Evolutionary conservation across 2,329 filamentous ascomycete species (phyloP).

Genomic region (Pezizomycotina sp.): DNA sequence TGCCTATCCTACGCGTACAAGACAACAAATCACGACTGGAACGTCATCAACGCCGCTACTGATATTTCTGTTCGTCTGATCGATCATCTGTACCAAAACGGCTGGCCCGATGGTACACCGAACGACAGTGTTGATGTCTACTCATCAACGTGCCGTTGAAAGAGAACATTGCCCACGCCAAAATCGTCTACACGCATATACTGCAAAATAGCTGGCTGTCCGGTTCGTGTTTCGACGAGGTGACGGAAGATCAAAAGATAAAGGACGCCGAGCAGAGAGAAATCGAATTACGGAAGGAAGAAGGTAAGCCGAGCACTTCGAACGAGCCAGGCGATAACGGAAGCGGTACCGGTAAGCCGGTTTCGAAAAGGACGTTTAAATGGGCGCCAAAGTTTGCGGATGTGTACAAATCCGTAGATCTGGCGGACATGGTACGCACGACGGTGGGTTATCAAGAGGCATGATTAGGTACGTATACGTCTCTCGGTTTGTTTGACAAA

Average conservation of each 20-base stretch:
- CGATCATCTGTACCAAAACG: slow-evolving; percentile 57
- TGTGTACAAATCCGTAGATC: slow-evolving; percentile 73
- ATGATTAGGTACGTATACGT: slow-evolving; percentile 52
- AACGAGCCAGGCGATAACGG: slow-evolving; percentile 22
- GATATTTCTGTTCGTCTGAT: slow-evolving; percentile 59
- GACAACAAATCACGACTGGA: slow-evolving; percentile 63
- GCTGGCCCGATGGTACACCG: no score
- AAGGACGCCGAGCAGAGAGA: slow-evolving; percentile 61
- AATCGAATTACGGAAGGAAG: slow-evolving; percentile 38
- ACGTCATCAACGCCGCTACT: slow-evolving; percentile 62
- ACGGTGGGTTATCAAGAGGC: slow-evolving; percentile 78
- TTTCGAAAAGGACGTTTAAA: slow-evolving; percentile 49
- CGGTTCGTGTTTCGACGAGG: slow-evolving; percentile 74
- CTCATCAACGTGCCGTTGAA: slow-evolving; percentile 77
- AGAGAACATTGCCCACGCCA: slow-evolving; percentile 49
- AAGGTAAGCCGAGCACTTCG: slow-evolving; percentile 27
- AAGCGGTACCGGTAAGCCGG: no score
- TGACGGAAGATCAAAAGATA: slow-evolving; percentile 48
- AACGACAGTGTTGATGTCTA: slow-evolving; percentile 63
- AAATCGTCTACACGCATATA: slow-evolving; percentile 69
- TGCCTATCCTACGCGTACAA: slow-evolving; percentile 87
- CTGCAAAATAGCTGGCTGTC: slow-evolving; percentile 78
- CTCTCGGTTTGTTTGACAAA: slow-evolving; percentile 3
- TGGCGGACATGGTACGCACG: slow-evolving; percentile 61
- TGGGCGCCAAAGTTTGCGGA: slow-evolving; percentile 81